Percentiles rank a stretch among this genome's conserved stretches.
Evolutionary conservation across 73 alveolate species (phyloP).

Genomic region (Symbiodinium natans): DNA sequence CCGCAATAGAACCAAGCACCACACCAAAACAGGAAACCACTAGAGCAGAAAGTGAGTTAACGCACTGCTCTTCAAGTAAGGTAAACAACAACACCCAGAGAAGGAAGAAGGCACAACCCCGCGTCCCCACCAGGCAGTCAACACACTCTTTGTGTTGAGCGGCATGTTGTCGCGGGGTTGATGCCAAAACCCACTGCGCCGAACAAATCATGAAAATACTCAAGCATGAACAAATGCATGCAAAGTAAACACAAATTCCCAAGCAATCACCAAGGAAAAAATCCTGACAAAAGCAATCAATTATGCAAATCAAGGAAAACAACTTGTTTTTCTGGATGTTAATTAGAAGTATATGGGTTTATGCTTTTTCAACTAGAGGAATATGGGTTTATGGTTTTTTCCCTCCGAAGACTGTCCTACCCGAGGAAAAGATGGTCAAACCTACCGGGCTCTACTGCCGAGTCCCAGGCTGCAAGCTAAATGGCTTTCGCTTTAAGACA

Average conservation of each 20-base stretch:
- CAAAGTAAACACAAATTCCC: too few relatives aligned
- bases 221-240: neutral
- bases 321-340: neutral
- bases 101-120: too few relatives aligned
- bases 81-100: too few relatives aligned
- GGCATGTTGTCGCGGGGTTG: too few relatives aligned
- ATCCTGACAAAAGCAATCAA: neutral
- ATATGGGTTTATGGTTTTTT: neutral
- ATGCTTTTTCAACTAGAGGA: neutral
- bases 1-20: constrained; percentile 8
- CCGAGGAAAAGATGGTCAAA: neutral
- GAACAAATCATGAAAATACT: neutral
- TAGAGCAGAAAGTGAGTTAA: too few relatives aligned
- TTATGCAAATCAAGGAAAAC: neutral
- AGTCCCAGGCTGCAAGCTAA: neutral
- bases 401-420: constrained; percentile 3
- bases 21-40: neutral
- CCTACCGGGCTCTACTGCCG: neutral
- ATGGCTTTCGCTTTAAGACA: constrained; percentile 2
- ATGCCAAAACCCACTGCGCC: too few relatives aligned
- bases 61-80: too few relatives aligned
- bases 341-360: neutral
- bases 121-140: too few relatives aligned
- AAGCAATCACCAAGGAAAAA: too few relatives aligned
- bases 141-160: too few relatives aligned